Conservation (phyloP, 2,329 filamentous ascomycete species). For the Nigrospora oryzae region DNA sequence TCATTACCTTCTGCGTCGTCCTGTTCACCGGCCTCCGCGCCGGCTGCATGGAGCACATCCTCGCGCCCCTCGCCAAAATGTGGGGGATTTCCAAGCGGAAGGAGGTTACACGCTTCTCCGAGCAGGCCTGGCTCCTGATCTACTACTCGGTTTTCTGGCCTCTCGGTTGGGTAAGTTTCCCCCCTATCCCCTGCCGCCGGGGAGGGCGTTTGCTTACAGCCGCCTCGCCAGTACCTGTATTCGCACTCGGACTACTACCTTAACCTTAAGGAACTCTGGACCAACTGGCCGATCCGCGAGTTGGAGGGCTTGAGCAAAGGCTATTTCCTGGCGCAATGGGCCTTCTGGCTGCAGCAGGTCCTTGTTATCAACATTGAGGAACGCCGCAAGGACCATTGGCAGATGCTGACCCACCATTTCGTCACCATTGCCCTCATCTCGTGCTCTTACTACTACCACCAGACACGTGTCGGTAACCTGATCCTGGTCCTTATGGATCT, state of each 20-base stretch:
- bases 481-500: conserved; percentile 91
- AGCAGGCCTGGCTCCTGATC: conserved; percentile 85
- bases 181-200: not conserved
- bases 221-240: conserved; percentile 61
- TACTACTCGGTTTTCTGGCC: conserved; percentile 81
- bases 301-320: conserved; percentile 68
- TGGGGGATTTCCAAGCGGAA: conserved; percentile 71
- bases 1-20: conserved; percentile 71
- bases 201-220: not conserved
- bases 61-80: conserved; percentile 66
- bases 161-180: conserved; percentile 64
- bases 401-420: conserved; percentile 94
- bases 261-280: conserved; percentile 73
- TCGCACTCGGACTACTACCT: conserved; percentile 70
- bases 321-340: conserved; percentile 84
- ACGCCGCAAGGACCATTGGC: conserved; percentile 85
- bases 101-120: conserved; percentile 73
- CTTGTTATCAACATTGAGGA: conserved; percentile 93
- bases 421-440: conserved; percentile 77
- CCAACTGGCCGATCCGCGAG: conserved; percentile 73
- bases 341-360: conserved; percentile 92
- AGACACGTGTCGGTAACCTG: conserved; percentile 79
- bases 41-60: conserved; percentile 75
- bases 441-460: conserved; percentile 77
- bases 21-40: conserved; percentile 83